Base-by-base conservation (phyloP, 2,329 filamentous ascomycete species). In the Periglandula ipomoeae region DNA sequence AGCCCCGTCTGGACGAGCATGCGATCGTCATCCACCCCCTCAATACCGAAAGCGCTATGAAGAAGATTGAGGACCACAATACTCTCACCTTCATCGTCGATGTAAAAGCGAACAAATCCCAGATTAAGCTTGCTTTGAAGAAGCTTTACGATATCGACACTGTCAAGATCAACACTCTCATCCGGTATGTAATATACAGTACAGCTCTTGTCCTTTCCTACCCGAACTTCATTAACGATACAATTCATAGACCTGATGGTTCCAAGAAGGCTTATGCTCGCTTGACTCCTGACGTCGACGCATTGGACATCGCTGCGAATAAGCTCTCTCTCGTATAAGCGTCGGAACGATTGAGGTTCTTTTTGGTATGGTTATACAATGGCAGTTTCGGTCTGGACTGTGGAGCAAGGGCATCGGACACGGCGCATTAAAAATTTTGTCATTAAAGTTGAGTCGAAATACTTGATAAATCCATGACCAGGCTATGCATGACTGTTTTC, bases 11-110 rank as follows among this genome's bases (percentile, higher is more conserved):
- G 66, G 93, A 98, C 76, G 87, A 91, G 77, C 87, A 90, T 82
- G 96, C 95, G 84, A 81, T 97, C 71, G 86, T 98, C 72, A 79
- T 97, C 69, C 89, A 96, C 84, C 93, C 93, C 60, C 82, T 98
- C 69, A 98, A 98, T 85, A 98, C 93, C 54, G 93, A 98, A 86
- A 93, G 86, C 68, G 93, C 94, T 67, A 97, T 98, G 91, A 98
- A 98, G 89, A 96, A 96, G 87, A 96, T 98, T 64, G 93, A 98
- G 82, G 93, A 98, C 86, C 90, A 98, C 84, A 98, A 98, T 84
- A 98, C 93, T 61, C 84, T 98, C 47, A 89, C 95, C 70, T 96
- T 96, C 82, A 95, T 95, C 63, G 89, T 94, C 68, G 87, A 96
- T 63, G 77, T 91, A 73, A 94, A 94, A 85, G 84, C 91, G 73